Conservation (phyloP, 495 filamentous ascomycete species). For the Lophiotrema nucula region DNA sequence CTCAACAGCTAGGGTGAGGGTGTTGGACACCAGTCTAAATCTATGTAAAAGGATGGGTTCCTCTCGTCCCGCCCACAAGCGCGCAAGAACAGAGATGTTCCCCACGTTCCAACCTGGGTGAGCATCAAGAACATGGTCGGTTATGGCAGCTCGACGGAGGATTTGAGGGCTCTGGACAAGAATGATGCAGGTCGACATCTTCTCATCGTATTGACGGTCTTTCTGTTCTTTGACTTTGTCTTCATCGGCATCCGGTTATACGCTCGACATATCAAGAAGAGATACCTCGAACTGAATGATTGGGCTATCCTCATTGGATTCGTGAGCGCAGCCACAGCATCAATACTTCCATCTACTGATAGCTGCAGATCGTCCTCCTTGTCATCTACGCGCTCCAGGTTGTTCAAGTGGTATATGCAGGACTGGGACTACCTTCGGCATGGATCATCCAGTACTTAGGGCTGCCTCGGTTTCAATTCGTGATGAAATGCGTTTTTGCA, state of each 20-base stretch:
- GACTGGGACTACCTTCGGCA: neutral
- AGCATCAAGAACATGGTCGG: too few species aligned
- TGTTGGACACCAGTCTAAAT: too few species aligned
- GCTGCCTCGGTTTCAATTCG: neutral
- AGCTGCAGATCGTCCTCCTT: neutral
- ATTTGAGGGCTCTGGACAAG: neutral
- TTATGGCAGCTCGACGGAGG: too few species aligned
- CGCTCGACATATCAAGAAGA: neutral
- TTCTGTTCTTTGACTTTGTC: constrained; percentile 10
- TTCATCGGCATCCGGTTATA: constrained; percentile 3
- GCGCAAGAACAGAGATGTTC: too few species aligned
- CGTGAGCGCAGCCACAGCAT: neutral
- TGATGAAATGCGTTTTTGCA: neutral
- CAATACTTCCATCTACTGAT: neutral
- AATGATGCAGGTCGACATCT: neutral
- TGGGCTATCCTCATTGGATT: constrained; percentile 2
- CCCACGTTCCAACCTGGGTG: too few species aligned
- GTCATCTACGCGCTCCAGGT: neutral
- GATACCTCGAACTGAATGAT: neutral
- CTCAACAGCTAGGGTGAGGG: too few species aligned
- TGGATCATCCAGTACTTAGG: neutral
- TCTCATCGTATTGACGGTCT: constrained; percentile 5
- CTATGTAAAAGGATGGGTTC: too few species aligned
- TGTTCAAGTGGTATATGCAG: neutral
- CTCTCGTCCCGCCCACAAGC: too few species aligned